A percentile compares a stretch with the other conserved stretches of the same genome.
Evolutionary conservation across 805 yeast species (phyloP).

Genomic region (Candida sakaeoensis): DNA sequence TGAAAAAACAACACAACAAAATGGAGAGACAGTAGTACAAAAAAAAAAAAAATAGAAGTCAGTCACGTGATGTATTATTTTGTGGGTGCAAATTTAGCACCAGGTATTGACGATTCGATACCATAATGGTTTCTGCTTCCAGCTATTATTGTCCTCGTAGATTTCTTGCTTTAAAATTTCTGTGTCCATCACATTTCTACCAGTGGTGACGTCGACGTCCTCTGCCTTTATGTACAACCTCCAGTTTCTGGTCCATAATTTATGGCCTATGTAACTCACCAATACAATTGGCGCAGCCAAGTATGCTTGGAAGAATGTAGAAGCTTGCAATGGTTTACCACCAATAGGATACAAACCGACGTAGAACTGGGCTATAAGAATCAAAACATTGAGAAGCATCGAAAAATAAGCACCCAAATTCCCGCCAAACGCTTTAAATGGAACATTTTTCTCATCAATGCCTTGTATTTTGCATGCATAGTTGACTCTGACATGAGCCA

Average conservation of each 20-base stretch:
- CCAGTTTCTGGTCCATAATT: slow-evolving; percentile 25
- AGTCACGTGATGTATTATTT: slow-evolving; percentile 1
- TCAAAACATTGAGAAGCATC: slow-evolving; percentile 17
- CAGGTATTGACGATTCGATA: slow-evolving; percentile 12
- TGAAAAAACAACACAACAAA: slow-evolving; percentile 3
- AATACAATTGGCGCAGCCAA: slow-evolving; percentile 41
- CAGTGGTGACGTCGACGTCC: slow-evolving; percentile 23
- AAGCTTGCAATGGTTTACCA: slow-evolving; percentile 34
- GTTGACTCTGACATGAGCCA: slow-evolving; percentile 44
- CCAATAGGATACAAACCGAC: slow-evolving; percentile 36
- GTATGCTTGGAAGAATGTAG: slow-evolving; percentile 48
- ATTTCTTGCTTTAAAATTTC: slow-evolving; percentile 23
- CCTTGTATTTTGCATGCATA: slow-evolving; percentile 57
- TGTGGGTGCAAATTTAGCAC: slow-evolving; percentile 9
- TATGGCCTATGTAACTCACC: slow-evolving; percentile 35
- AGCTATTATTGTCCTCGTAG: slow-evolving; percentile 13
- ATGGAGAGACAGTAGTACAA: too few species aligned
- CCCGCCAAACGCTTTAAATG: slow-evolving; percentile 70
- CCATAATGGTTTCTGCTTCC: slow-evolving; percentile 13
- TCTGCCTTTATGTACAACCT: slow-evolving; percentile 17
- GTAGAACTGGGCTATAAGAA: slow-evolving; percentile 26
- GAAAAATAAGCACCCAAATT: slow-evolving; percentile 20
- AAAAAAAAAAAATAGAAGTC: background rate
- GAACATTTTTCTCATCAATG: slow-evolving; percentile 57
- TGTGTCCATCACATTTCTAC: slow-evolving; percentile 24